Base-by-base conservation (phyloP, 2,329 filamentous ascomycete species). In the Fusarium fracticaudum region DNA sequence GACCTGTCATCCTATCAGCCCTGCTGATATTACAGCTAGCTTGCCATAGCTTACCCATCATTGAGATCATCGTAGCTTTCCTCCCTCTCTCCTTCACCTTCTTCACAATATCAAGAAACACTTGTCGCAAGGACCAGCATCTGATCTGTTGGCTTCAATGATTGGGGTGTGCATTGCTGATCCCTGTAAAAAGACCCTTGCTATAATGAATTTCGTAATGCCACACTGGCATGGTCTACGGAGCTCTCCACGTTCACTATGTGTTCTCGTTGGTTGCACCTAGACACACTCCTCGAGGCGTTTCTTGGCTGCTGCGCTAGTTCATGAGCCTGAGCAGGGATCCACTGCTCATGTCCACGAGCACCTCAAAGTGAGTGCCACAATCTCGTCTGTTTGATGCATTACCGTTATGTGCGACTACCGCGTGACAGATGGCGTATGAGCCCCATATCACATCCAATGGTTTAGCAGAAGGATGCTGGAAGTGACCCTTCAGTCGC, bases 261-360 rank as follows among this genome's bases (percentile, higher is more conserved):
- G 47, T 43, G 35, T 50, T 55, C 55, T 59, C 33, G 58, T 59
- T 74, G 64, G 72, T 59, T 60, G 33, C 44, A 24, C 13, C 45
- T 51, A 48, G 33, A 38, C 53, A 59, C 38, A 62, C 33, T 63
- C 51, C 54, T 57, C 12, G 47, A 35, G 50, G 54, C 45, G 60
- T 64, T 50, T 60, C 76, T 78, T 76, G 65, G 73, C 69, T 67
- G 44, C 43, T 54, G 45, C 57, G 53, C 75, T 64, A 72, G 44
- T 35, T 37, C 57, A 59, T n/a, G 45, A 59, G 43, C 33, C 48
- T 60, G 38, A 61, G 60, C 54, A 58, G 37, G 45, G 45, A 58
- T 55, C 63, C 22, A 37, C 47, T 45, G 29, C 45, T 66, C 18
- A 31, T 35, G 62, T 54, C 62, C 64, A 47, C 17, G 20, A 64